These are phyloP conservation scores for Camelina hispida DNA, from an alignment of 345 rosid genomes.

Conservation along the genomic window DNA sequence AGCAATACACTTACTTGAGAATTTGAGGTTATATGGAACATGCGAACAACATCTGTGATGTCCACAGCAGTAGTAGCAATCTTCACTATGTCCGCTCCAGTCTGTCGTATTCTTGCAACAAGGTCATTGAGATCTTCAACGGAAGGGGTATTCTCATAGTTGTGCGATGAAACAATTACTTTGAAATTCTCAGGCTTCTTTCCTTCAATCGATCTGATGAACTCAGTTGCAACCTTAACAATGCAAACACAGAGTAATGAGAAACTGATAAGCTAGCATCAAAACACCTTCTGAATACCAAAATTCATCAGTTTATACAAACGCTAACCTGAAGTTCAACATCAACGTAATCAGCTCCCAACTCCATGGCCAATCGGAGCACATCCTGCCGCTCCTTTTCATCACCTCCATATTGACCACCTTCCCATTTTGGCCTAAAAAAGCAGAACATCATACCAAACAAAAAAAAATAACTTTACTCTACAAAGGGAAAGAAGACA, in stretches of 20 bases:
- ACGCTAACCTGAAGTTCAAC: slow-evolving; percentile 85
- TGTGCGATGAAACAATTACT: slow-evolving; percentile 88
- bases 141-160: slow-evolving; percentile 82
- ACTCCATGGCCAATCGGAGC: slow-evolving; percentile 81
- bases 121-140: slow-evolving; percentile 80
- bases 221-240: slow-evolving; percentile 75
- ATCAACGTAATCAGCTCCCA: slow-evolving; percentile 95
- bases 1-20: slow-evolving; percentile 68
- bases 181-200: slow-evolving; percentile 73
- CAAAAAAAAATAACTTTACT: slow-evolving; percentile 7
- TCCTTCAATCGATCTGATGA: slow-evolving; percentile 58
- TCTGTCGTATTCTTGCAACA: slow-evolving; percentile 68
- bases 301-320: slow-evolving; percentile 3
- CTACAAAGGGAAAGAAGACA: not conserved
- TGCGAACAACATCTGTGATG: slow-evolving; percentile 82
- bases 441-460: slow-evolving; percentile 14
- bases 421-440: slow-evolving; percentile 93
- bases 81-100: slow-evolving; percentile 94
- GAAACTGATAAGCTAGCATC: slow-evolving; percentile 18
- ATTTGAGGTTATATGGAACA: slow-evolving; percentile 82
- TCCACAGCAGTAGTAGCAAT: slow-evolving; percentile 88
- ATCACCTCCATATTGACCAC: slow-evolving; percentile 89
- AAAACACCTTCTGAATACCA: not conserved
- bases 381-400: slow-evolving; percentile 66
- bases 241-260: slow-evolving; percentile 14